Base-by-base conservation (phyloP, 2,329 filamentous ascomycete species). In the Neopestalotiopsis sp. region DNA sequence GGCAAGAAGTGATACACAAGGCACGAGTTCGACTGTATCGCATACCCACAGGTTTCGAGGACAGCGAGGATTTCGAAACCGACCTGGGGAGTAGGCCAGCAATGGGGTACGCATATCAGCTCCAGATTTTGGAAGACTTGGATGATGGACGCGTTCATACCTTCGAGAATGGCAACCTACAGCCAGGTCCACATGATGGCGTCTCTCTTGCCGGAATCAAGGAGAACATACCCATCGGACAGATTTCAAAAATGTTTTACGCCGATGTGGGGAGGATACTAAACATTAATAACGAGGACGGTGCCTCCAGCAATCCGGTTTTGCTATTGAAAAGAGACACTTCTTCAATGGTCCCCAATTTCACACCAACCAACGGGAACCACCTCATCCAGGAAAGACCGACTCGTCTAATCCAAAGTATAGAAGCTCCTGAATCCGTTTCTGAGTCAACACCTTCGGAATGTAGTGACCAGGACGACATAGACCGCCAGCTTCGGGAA, bases 1-100 rank as follows among this genome's bases (percentile, higher is more conserved):
- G 96, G 96, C 96, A 98, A 78, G 95, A 99, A 78, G 94, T 97
- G 56, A 91, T 98, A 70, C 95, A 98, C 82, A 99, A 98, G 79
- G 93, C 94, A 20, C 89, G 91, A 52, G 90, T 98, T 13, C 94
- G 94, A 69, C 84, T 99, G 12, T 87, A 92, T 74, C 88, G 95
- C 62, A 88, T 93, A 0, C 92, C 90, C 0, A 80, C 69, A 4
- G 66, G 71, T 32, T 65, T 72, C 32, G 38, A 67, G 9, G 42
- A 52, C 20, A 49, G 60, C 13, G 49, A 67, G 10, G 34, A 67
- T 12, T 69, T 73, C 9, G 67, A 60, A 6, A 34, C 62, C 6
- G 65, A 45, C 14, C 65, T 34, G n/a, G 59, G 66, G 2, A n/a
- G n/a, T 17, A 13, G 88, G 90, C 74, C 69, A 9, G 68, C 69